A percentile compares a stretch with the other conserved stretches of the same genome.
Evolutionary conservation across 2,329 filamentous ascomycete species (phyloP).

Genomic region (Thelonectria discophora): DNA sequence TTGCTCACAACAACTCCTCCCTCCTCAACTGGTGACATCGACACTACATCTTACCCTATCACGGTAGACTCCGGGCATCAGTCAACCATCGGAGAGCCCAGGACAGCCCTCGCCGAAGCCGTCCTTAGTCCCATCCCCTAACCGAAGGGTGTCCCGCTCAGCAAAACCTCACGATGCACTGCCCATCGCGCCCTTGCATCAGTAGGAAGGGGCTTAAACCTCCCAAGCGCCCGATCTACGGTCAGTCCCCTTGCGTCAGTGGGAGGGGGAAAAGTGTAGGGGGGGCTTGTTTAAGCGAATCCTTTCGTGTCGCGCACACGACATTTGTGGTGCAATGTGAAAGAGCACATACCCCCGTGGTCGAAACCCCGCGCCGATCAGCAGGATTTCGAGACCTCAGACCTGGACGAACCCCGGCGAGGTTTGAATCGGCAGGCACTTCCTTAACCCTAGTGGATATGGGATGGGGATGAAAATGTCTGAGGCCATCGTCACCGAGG

Average conservation of each 20-base stretch:
- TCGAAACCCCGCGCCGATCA: slow-evolving; percentile 11
- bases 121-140: not conserved
- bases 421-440: not conserved
- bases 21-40: too few species aligned
- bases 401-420: not conserved
- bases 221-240: not conserved
- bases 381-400: slow-evolving; percentile 3
- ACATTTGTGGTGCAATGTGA: slow-evolving; percentile 12
- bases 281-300: not conserved
- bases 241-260: not conserved
- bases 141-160: not conserved
- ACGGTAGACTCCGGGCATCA: too few species aligned
- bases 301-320: not conserved
- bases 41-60: too few species aligned
- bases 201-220: not conserved
- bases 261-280: slow-evolving; percentile 6
- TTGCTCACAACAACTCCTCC: too few species aligned
- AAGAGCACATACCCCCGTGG: not conserved
- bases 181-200: slow-evolving; percentile 6
- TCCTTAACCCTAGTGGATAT: not conserved
- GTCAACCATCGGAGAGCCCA: too few species aligned
- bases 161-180: slow-evolving; percentile 2
- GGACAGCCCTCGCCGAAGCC: too few species aligned
- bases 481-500: not conserved
- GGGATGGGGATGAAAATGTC: not conserved